Evolutionary conservation across 140 eudicot genomes (phyloP).

Genomic region (Senecio squalidus): DNA sequence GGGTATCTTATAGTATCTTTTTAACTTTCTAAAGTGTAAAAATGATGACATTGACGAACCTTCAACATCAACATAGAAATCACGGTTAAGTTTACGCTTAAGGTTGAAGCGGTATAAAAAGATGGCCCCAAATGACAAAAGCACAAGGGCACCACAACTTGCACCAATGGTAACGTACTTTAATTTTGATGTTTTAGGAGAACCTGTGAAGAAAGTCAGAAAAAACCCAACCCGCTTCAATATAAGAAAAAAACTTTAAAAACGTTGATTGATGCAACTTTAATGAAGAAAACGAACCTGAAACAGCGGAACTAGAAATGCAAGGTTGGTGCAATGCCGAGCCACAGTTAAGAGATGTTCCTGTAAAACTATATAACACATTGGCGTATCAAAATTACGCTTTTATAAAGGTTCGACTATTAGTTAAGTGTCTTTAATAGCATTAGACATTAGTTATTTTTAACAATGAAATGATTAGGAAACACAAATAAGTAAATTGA

Average conservation of each 20-base stretch:
- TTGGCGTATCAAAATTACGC: not conserved
- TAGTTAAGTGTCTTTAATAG: not conserved
- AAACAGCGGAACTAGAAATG: slow-evolving; percentile 49
- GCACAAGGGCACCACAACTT: slow-evolving; percentile 65
- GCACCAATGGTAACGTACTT: slow-evolving; percentile 47
- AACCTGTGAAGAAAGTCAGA: slow-evolving; percentile 29
- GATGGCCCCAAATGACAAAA: slow-evolving; percentile 57
- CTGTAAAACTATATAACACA: slow-evolving; percentile 61
- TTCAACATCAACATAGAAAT: slow-evolving; percentile 72
- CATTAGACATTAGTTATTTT: no score
- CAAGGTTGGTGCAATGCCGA: slow-evolving; percentile 61
- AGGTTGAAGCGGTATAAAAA: slow-evolving; percentile 39
- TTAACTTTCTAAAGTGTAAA: no score
- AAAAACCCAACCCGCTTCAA: not conserved
- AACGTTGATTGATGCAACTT: not conserved
- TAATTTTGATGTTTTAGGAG: slow-evolving; percentile 50
- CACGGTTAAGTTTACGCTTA: slow-evolving; percentile 35
- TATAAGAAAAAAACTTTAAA: not conserved
- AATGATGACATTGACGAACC: slow-evolving; percentile 30
- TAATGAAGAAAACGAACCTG: slow-evolving; percentile 38
- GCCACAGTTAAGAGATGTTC: slow-evolving; percentile 74
- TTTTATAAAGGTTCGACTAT: not conserved
- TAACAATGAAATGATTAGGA: not conserved
- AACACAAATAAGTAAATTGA: not conserved
- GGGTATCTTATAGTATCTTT: no score